Evolutionary conservation across 306 rosid species (phyloP).

Genomic region (Senna tora): DNA sequence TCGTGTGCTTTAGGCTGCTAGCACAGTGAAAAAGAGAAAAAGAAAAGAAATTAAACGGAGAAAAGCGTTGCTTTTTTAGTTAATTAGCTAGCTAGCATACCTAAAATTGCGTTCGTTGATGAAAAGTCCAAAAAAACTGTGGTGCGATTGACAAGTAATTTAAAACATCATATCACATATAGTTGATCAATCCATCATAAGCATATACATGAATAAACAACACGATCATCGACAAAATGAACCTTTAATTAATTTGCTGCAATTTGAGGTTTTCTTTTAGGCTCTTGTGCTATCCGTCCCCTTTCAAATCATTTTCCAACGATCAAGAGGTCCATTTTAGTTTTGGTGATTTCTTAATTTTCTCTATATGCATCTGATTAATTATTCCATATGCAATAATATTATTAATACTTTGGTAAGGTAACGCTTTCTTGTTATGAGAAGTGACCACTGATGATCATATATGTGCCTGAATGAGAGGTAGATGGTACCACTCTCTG

Average conservation of each 20-base stretch:
- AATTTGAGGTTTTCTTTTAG: slow-evolving; percentile 36
- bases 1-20: background rate
- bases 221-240: background rate
- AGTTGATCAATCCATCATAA: background rate
- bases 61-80: background rate
- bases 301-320: slow-evolving; percentile 31
- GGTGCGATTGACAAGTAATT: background rate
- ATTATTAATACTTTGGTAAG: slow-evolving; percentile 10
- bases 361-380: no score
- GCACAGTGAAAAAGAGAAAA: background rate
- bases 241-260: background rate
- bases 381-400: no score
- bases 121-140: slow-evolving; percentile 1
- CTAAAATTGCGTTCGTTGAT: slow-evolving; percentile 6
- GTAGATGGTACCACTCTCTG: slow-evolving; percentile 1
- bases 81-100: background rate
- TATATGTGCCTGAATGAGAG: slow-evolving; percentile 15
- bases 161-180: slow-evolving; percentile 18
- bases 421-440: slow-evolving; percentile 29
- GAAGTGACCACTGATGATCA: slow-evolving; percentile 15
- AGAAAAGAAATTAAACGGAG: no score
- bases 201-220: background rate
- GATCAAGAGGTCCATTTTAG: slow-evolving; percentile 10
- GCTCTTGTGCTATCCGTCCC: slow-evolving; percentile 32
- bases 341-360: background rate